Percentiles rank a stretch among this genome's conserved stretches.
phyloP scores from a whole-genome alignment of 352 stramenopile species.

The Globisporangium paroecandrum region DNA sequence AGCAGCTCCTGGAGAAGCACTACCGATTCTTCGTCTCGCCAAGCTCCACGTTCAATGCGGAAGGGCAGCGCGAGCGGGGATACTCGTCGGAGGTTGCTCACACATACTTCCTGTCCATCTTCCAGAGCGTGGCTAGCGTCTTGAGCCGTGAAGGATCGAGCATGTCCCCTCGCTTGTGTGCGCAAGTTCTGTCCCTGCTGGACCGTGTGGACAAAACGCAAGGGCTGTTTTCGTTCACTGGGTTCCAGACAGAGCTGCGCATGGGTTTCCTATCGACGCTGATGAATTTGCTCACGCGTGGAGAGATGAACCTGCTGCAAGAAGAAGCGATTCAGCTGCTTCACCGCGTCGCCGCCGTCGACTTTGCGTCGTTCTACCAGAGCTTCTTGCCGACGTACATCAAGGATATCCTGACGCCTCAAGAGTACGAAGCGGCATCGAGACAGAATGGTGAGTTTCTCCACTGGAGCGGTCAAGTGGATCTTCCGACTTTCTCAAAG shows the following conservation, averaged over 20 bases:
- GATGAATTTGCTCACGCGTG: slow-evolving; percentile 73
- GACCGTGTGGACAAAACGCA: slow-evolving; percentile 69
- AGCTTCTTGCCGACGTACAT: slow-evolving; percentile 58
- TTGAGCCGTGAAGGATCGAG: slow-evolving; percentile 49
- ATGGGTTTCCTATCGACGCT: slow-evolving; percentile 76
- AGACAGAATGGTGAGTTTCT: slow-evolving; percentile 55
- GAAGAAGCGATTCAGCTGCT: slow-evolving; percentile 73
- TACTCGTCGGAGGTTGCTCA: slow-evolving; percentile 67
- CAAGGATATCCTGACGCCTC: slow-evolving; percentile 58
- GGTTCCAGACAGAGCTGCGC: slow-evolving; percentile 70
- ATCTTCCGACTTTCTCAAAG: slow-evolving; percentile 70
- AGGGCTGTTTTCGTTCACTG: slow-evolving; percentile 59
- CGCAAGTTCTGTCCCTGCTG: slow-evolving; percentile 66
- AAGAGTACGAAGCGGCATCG: slow-evolving; percentile 45
- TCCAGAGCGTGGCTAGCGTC: slow-evolving; percentile 66
- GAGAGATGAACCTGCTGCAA: slow-evolving; percentile 76
- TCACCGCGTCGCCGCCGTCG: slow-evolving; percentile 62
- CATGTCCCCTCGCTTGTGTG: slow-evolving; percentile 59
- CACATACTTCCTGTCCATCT: slow-evolving; percentile 74
- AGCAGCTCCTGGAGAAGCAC: slow-evolving; percentile 77
- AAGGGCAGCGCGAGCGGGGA: slow-evolving; percentile 46
- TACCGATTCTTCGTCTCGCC: slow-evolving; percentile 77
- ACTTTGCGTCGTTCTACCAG: slow-evolving; percentile 78
- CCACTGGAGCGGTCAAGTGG: slow-evolving; percentile 71
- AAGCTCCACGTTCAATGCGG: slow-evolving; percentile 36